A percentile compares a stretch with the other conserved stretches of the same genome.
phyloP scores from a whole-genome alignment of 2,329 filamentous ascomycete genomes.

The Diplodia mutila region DNA sequence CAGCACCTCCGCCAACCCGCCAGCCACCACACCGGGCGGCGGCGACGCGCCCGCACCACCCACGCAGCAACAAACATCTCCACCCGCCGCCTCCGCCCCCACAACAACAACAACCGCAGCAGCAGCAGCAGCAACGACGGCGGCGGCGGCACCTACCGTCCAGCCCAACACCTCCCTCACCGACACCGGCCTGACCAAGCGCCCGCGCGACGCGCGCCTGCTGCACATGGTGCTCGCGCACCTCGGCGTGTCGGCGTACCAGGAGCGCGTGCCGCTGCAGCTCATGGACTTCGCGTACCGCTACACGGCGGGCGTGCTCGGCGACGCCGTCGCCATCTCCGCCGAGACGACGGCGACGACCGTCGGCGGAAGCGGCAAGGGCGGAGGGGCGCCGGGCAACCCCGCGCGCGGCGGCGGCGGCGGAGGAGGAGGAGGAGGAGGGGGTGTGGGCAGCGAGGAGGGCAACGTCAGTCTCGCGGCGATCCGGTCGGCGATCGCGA shows the following conservation, averaged over 20 bases:
- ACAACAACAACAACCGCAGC: constrained; percentile 25
- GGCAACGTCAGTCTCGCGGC: constrained; percentile 65
- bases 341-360: constrained; percentile 25
- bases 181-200: constrained; percentile 44
- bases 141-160: constrained; percentile 29
- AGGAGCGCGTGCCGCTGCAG: constrained; percentile 79
- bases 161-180: constrained; percentile 41
- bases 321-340: constrained; percentile 62
- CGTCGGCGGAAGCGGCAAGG: not conserved
- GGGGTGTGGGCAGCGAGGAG: constrained; percentile 37
- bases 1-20: constrained; percentile 42
- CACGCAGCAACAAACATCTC: too few species aligned
- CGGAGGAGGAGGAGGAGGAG: constrained; percentile 20
- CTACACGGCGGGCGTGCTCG: constrained; percentile 72
- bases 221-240: constrained; percentile 79
- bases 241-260: constrained; percentile 78
- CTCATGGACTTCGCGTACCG: constrained; percentile 87
- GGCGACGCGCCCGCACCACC: not conserved
- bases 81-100: too few species aligned
- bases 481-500: constrained; percentile 72
- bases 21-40: constrained; percentile 32
- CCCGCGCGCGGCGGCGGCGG: constrained; percentile 30
- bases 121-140: constrained; percentile 9
- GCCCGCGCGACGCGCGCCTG: constrained; percentile 77
- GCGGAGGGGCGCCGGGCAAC: constrained; percentile 32